Percentiles rank a stretch among this genome's conserved stretches.
Evolutionary conservation across 2,329 filamentous ascomycete species (phyloP).

Genomic region (Aplosporella prunicola): DNA sequence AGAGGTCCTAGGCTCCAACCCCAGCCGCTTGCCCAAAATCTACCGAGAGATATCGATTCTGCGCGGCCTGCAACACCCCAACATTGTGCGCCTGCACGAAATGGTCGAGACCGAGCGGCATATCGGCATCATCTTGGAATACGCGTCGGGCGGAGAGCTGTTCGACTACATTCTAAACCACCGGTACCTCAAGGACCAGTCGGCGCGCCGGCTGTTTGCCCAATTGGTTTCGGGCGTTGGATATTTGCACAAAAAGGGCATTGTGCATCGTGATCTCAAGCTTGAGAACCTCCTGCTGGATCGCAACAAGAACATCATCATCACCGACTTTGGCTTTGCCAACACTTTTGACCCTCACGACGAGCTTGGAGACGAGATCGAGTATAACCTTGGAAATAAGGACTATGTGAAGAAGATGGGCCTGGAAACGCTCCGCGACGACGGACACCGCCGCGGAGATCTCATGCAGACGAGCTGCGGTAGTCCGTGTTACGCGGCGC

Average conservation of each 20-base stretch:
- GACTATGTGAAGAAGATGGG: constrained; percentile 80
- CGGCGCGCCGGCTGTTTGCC: constrained; percentile 83
- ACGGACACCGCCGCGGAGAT: constrained; percentile 76
- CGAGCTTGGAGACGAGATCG: constrained; percentile 81
- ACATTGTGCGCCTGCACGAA: constrained; percentile 93
- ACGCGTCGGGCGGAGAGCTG: constrained; percentile 91
- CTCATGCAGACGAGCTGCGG: constrained; percentile 99
- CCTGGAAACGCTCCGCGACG: constrained; percentile 67
- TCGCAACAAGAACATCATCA: constrained; percentile 97
- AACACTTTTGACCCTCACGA: constrained; percentile 91
- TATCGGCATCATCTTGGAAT: constrained; percentile 97
- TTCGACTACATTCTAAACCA: constrained; percentile 98
- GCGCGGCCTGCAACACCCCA: constrained; percentile 78
- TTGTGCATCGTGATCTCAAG: constrained; percentile 94
- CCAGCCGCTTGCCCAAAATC: constrained; percentile 86
- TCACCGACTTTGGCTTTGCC: constrained; percentile 97
- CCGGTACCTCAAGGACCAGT: constrained; percentile 87
- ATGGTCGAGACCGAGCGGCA: constrained; percentile 97
- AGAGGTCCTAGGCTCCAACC: constrained; percentile 80
- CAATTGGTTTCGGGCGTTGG: constrained; percentile 94
- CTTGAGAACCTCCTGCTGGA: constrained; percentile 92
- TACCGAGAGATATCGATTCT: constrained; percentile 94
- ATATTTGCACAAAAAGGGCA: constrained; percentile 96
- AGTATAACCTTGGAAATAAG: constrained; percentile 74
- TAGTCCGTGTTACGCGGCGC: constrained; percentile 94